Evolutionary conservation across 2,329 filamentous ascomycete genomes (phyloP), one percentile per base, ranked within the genome.

Genomic region (Colletotrichum sp.): DNA sequence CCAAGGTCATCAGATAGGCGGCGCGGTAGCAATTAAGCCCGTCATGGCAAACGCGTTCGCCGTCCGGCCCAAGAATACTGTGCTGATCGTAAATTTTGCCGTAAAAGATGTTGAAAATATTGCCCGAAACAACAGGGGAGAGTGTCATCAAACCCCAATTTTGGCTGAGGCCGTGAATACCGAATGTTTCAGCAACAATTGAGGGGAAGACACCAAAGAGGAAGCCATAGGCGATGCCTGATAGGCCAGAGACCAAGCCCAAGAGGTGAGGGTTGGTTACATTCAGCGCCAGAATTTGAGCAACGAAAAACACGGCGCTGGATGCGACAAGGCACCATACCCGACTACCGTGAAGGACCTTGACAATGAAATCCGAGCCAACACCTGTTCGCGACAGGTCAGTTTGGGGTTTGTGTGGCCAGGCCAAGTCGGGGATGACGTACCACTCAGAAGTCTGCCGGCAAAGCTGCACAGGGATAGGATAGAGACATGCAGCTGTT

Each of bases 121-220:
- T 98, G 66, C 95, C 96, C 10, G 93, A 96, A 32, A 98, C 85
- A 4, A 98, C 95, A 0, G 96, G 96, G 4, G 95, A 94, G 64
- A 98, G 88, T 0, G 95, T 98, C 93, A 99, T 98, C 80, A 94
- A 94, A 16, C 97, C 97, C 96, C 97, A 99, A 82, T 99, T 99
- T 82, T 98, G 95, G 71, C 94, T 96, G 63, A 99, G 89, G 2
- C 96, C 96, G 77, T 93, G 91, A 30, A 98, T 94, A 9, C 97
- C 97, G 83, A 99, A 99, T 0, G 94, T 93, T 83, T 99, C 96
- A 8, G 96, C 95, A 12, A 95, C 91, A 21, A 99, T 92, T 15
- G 96, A 96, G 1, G 97, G 97, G 84, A 95, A 98, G 24, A 98
- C 96, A 39, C 97, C 97, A 79, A 99, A 99, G 1, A 99, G 89